Evolutionary conservation across 768 basidiomycete genomes (phyloP).

Genomic region (Mycena crocata): DNA sequence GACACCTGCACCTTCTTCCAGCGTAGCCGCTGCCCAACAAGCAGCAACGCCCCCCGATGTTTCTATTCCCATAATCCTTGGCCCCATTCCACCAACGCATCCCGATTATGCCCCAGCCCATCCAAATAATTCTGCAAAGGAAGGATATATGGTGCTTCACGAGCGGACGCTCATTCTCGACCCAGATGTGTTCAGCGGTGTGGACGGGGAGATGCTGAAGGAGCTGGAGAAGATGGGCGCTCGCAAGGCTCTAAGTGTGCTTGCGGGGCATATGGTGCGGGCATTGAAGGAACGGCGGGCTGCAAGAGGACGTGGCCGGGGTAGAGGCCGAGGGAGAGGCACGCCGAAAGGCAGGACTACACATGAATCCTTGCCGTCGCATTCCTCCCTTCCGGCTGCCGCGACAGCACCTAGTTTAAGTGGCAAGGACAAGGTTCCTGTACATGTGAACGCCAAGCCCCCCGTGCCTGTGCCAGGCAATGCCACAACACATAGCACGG

Average conservation of each 20-base stretch:
- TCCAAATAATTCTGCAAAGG: constrained; percentile 61
- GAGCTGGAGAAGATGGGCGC: constrained; percentile 86
- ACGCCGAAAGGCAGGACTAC: constrained; percentile 42
- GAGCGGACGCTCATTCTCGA: constrained; percentile 87
- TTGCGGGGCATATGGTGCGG: constrained; percentile 88
- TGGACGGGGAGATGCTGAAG: constrained; percentile 77
- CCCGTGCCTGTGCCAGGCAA: constrained; percentile 48
- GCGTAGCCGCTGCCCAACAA: constrained; percentile 34
- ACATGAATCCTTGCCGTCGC: constrained; percentile 8
- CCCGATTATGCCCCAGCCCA: constrained; percentile 61
- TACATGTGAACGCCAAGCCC: constrained; percentile 31
- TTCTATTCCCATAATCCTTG: constrained; percentile 81
- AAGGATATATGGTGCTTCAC: constrained; percentile 82
- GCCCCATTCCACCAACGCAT: constrained; percentile 75
- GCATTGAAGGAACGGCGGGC: constrained; percentile 78
- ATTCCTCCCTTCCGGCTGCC: background rate
- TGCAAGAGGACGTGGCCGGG: constrained; percentile 56
- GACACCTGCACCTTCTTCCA: constrained; percentile 39
- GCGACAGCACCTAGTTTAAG: background rate
- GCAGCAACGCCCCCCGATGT: constrained; percentile 56
- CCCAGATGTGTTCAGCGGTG: constrained; percentile 84
- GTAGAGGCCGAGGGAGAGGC: constrained; percentile 54
- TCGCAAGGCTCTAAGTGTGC: constrained; percentile 80
- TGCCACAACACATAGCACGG: constrained; percentile 29
- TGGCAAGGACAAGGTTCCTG: constrained; percentile 17